Percentiles rank a stretch among this genome's conserved stretches.
These are phyloP conservation scores for Sphaerulina populicola DNA, from an alignment of 2,329 filamentous ascomycete species.

Conservation along the genomic window DNA sequence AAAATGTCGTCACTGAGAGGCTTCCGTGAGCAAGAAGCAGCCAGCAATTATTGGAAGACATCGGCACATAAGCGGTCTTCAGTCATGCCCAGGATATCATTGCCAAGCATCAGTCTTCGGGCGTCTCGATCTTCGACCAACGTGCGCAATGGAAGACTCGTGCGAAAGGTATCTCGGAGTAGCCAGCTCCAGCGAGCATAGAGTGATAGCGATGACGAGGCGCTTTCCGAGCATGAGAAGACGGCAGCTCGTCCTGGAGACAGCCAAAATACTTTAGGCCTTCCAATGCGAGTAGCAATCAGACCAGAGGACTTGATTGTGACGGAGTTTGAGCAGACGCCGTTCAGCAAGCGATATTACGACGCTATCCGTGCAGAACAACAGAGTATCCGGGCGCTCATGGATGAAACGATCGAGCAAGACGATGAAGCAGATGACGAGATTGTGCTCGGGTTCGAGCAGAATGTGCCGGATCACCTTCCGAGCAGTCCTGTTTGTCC, in stretches of 20 bases:
- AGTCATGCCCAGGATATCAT: constrained; percentile 3
- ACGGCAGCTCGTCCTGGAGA: not conserved
- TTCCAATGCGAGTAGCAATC: not conserved
- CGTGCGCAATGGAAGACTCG: constrained; percentile 10
- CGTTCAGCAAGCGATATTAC: constrained; percentile 28
- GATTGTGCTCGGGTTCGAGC: constrained; percentile 27
- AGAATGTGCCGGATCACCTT: constrained; percentile 39
- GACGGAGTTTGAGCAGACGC: constrained; percentile 28
- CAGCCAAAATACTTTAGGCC: not conserved
- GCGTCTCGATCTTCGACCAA: constrained; percentile 7
- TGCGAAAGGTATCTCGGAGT: not conserved
- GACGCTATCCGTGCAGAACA: constrained; percentile 24
- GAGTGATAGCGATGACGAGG: not conserved
- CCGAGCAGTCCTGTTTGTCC: constrained; percentile 39
- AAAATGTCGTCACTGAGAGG: constrained; percentile 7
- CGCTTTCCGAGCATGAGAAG: not conserved
- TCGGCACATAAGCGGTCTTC: not conserved
- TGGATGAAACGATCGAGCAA: constrained; percentile 23
- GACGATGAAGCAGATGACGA: constrained; percentile 22
- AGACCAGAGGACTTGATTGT: constrained; percentile 20
- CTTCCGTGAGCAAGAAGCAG: not conserved
- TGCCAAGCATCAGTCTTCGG: constrained; percentile 6
- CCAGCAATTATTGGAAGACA: not conserved
- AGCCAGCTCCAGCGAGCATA: not conserved
- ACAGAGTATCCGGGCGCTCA: constrained; percentile 21